Conservation (phyloP, 345 rosid genomes). For the Gynandropsis gynandra region DNA sequence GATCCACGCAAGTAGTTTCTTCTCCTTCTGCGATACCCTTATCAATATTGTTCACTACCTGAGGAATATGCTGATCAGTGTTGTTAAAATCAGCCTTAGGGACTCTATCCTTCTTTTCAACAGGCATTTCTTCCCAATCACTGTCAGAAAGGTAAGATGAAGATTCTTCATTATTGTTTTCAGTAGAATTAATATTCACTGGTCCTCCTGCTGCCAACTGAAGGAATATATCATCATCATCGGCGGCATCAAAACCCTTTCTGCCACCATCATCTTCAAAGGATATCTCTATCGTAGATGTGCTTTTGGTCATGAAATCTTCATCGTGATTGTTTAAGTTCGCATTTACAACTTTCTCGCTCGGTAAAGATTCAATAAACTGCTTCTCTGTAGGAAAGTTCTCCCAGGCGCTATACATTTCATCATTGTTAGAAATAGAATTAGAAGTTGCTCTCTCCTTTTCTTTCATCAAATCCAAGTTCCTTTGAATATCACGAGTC, state of each 20-base stretch:
- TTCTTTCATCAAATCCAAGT: slow-evolving; percentile 88
- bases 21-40: slow-evolving; percentile 66
- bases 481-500: slow-evolving; percentile 96
- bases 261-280: slow-evolving; percentile 53
- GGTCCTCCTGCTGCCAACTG: slow-evolving; percentile 58
- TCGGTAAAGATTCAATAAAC: slow-evolving; percentile 28
- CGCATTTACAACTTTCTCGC: slow-evolving; percentile 24
- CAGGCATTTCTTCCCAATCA: slow-evolving; percentile 61
- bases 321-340: slow-evolving; percentile 30
- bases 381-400: slow-evolving; percentile 30
- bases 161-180: slow-evolving; percentile 31
- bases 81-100: slow-evolving; percentile 22
- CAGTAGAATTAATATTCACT: slow-evolving; percentile 32
- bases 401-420: slow-evolving; percentile 21
- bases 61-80: slow-evolving; percentile 26
- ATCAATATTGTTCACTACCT: slow-evolving; percentile 34
- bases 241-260: slow-evolving; percentile 35
- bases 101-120: slow-evolving; percentile 24
- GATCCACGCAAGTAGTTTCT: slow-evolving; percentile 37
- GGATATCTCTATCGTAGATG: slow-evolving; percentile 55
- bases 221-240: slow-evolving; percentile 76
- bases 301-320: slow-evolving; percentile 25
- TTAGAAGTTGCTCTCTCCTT: slow-evolving; percentile 34
- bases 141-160: slow-evolving; percentile 48
- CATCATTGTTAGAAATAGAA: slow-evolving; percentile 24